phyloP scores from a whole-genome alignment of 495 filamentous ascomycete genomes.

The Penicillium flavigenum region DNA sequence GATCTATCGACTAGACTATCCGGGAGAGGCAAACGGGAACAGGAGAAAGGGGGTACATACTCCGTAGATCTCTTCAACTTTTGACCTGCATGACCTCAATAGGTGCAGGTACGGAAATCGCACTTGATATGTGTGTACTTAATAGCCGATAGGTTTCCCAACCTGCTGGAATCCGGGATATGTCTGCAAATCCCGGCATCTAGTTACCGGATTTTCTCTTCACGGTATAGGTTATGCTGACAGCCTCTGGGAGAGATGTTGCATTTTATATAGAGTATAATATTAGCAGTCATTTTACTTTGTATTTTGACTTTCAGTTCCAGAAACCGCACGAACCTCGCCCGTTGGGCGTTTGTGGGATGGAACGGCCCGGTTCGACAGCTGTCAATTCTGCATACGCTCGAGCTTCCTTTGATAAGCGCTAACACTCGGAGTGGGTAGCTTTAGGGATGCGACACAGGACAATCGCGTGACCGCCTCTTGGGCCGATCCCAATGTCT shows the following conservation, averaged over 20 bases:
- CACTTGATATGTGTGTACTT: slow-evolving; percentile 1
- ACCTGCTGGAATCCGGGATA: slow-evolving; percentile 9
- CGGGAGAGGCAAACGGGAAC: not conserved
- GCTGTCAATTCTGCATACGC: slow-evolving; percentile 13
- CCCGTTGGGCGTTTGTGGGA: slow-evolving; percentile 9
- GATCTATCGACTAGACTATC: slow-evolving; percentile 12
- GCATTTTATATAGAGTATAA: not conserved
- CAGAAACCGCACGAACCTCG: slow-evolving; percentile 10
- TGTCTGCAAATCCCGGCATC: not conserved
- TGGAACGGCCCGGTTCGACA: slow-evolving; percentile 7
- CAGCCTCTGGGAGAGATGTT: too few species aligned
- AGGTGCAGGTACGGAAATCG: not conserved
- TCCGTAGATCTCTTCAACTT: not conserved
- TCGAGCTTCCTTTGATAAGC: not conserved
- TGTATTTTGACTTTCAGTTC: not conserved
- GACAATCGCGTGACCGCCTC: slow-evolving; percentile 14
- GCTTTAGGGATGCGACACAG: not conserved
- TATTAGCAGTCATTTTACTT: not conserved
- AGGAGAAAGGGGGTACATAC: not conserved
- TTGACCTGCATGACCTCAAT: slow-evolving; percentile 3
- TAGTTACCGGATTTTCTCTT: not conserved
- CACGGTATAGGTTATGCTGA: not conserved
- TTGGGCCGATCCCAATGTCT: slow-evolving; percentile 9
- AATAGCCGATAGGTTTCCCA: slow-evolving; percentile 1
- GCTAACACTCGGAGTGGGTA: not conserved